phyloP scores from a whole-genome alignment of 1,284 basidiomycete species.

The Cryptococcus jaspeensis region DNA sequence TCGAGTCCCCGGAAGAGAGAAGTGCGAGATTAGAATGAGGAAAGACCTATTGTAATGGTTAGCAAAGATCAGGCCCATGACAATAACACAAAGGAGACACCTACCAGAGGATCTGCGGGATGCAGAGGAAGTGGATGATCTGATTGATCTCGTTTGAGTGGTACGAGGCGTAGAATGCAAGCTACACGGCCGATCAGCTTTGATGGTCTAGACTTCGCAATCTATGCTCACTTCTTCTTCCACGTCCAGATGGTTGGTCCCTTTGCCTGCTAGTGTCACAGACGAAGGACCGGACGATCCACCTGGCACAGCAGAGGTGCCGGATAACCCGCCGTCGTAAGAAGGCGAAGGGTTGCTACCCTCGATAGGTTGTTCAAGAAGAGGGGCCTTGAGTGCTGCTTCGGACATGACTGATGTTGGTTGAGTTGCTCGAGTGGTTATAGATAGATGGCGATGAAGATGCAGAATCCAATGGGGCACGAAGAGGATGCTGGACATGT shows the following conservation, averaged over 20 bases:
- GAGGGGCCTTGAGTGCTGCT: no score
- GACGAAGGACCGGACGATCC: neutral
- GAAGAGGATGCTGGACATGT: no score
- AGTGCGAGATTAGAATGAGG: conserved; percentile 12
- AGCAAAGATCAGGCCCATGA: neutral
- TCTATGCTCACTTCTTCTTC: conserved; percentile 40
- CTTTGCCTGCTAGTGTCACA: neutral
- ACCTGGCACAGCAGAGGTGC: neutral
- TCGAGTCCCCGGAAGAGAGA: conserved; percentile 9
- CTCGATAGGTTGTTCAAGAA: no score
- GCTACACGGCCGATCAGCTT: conserved; percentile 52
- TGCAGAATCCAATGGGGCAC: no score
- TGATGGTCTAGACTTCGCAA: neutral
- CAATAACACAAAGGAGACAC: conserved; percentile 28
- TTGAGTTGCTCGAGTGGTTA: no score
- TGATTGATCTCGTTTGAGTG: conserved; percentile 77
- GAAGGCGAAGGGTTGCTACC: no score
- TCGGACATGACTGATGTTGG: no score
- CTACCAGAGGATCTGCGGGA: conserved; percentile 77
- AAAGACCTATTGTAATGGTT: conserved; percentile 22
- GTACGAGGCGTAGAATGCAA: conserved; percentile 85
- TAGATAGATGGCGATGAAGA: no score
- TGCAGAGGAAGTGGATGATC: conserved; percentile 74
- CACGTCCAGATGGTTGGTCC: conserved; percentile 21
- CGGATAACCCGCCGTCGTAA: no score